Percentiles rank a stretch among this genome's conserved stretches.
These are phyloP conservation scores for Phytophthora melonis DNA, from an alignment of 352 stramenopile genomes.

Conservation along the genomic window DNA sequence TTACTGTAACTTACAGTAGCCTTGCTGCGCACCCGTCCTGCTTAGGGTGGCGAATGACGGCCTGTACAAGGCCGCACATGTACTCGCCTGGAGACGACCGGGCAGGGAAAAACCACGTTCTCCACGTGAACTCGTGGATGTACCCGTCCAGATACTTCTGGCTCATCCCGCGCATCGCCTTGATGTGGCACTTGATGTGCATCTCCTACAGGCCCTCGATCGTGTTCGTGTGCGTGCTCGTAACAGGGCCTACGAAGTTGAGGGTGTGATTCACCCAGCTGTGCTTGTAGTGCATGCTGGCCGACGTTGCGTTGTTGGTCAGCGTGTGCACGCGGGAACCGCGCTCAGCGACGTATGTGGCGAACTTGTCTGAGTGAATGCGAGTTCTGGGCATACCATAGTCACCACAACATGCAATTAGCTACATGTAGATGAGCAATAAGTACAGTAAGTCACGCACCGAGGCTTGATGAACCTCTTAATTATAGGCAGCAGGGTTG, in stretches of 20 bases:
- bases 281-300: slow-evolving; percentile 30
- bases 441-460: neutral
- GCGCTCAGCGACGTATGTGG: slow-evolving; percentile 25
- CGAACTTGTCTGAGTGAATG: slow-evolving; percentile 38
- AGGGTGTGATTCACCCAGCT: neutral
- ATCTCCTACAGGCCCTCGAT: slow-evolving; percentile 34
- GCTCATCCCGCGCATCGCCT: slow-evolving; percentile 24
- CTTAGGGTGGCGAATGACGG: neutral
- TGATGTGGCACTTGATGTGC: slow-evolving; percentile 26
- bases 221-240: slow-evolving; percentile 28
- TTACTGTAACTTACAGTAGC: neutral
- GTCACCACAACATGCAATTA: neutral
- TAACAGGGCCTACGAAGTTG: slow-evolving; percentile 30
- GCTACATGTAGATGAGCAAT: neutral
- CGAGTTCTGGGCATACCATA: neutral
- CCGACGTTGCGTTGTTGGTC: slow-evolving; percentile 22
- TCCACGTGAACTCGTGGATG: slow-evolving; percentile 22
- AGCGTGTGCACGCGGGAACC: slow-evolving; percentile 25
- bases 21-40: neutral
- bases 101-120: slow-evolving; percentile 27
- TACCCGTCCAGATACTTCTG: slow-evolving; percentile 21
- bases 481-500: slow-evolving; percentile 21
- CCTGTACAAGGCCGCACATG: slow-evolving; percentile 19
- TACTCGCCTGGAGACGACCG: neutral
- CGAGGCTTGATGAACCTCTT: slow-evolving; percentile 16